phyloP scores from a whole-genome alignment of 2,329 filamentous ascomycete genomes.

The Corynespora cassiicola region DNA sequence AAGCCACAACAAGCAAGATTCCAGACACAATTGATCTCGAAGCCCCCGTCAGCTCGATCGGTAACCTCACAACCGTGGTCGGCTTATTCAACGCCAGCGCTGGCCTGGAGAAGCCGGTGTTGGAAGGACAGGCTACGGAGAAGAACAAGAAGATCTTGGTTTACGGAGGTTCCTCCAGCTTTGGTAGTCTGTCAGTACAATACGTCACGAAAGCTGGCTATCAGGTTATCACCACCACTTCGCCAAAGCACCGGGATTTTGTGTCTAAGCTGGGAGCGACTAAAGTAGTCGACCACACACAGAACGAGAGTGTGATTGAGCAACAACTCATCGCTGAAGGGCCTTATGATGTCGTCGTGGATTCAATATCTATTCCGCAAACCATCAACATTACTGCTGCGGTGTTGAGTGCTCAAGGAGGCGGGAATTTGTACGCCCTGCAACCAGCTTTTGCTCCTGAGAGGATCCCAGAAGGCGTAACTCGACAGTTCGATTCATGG shows the following conservation, averaged over 20 bases:
- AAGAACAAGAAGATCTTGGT: constrained; percentile 48
- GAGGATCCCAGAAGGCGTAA: constrained; percentile 2
- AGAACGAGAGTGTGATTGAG: constrained; percentile 17
- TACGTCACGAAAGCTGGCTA: constrained; percentile 53
- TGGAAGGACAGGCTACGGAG: constrained; percentile 6
- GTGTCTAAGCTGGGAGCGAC: constrained; percentile 54
- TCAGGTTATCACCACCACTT: constrained; percentile 54
- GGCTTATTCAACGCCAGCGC: constrained; percentile 17
- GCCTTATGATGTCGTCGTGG: constrained; percentile 34
- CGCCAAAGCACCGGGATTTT: constrained; percentile 54
- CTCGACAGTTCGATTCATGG: background rate
- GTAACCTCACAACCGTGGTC: constrained; percentile 24
- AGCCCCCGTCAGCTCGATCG: constrained; percentile 16
- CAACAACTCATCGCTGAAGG: constrained; percentile 25
- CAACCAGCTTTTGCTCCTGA: constrained; percentile 1
- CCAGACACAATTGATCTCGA: constrained; percentile 19
- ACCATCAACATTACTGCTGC: background rate
- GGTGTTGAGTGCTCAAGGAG: background rate
- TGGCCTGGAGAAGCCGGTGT: constrained; percentile 7
- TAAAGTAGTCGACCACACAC: constrained; percentile 56
- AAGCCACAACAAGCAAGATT: constrained; percentile 17
- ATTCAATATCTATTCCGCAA: constrained; percentile 26
- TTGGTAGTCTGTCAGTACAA: constrained; percentile 57
- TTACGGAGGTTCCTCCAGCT: constrained; percentile 57
- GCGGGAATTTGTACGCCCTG: background rate